phyloP scores from a whole-genome alignment of 192 early-diverging fungal species.

The Diversispora eburnea region DNA sequence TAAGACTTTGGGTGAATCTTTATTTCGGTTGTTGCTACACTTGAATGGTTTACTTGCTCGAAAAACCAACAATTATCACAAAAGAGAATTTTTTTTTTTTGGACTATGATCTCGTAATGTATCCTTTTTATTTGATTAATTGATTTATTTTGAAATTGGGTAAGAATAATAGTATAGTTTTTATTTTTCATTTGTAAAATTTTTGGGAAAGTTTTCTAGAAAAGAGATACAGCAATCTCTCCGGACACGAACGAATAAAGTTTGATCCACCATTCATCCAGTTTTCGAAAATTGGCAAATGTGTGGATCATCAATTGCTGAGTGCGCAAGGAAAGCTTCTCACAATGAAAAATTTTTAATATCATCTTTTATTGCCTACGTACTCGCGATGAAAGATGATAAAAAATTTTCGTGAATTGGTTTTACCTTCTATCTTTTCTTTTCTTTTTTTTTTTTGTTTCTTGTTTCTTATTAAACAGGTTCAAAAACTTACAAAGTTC shows the following conservation, averaged over 20 bases:
- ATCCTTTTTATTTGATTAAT: background rate
- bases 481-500: slow-evolving; percentile 92
- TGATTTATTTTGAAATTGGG: background rate
- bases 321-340: slow-evolving; percentile 16
- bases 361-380: background rate
- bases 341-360: background rate
- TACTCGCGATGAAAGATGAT: background rate
- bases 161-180: too few relatives aligned
- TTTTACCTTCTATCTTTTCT: slow-evolving; percentile 31
- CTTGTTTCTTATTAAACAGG: slow-evolving; percentile 26
- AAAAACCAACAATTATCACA: too few relatives aligned
- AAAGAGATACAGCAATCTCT: slow-evolving; percentile 36
- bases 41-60: too few relatives aligned
- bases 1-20: background rate
- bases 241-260: slow-evolving; percentile 51
- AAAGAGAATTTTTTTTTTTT: too few relatives aligned
- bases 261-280: slow-evolving; percentile 28
- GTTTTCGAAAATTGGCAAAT: background rate
- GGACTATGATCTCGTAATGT: too few relatives aligned
- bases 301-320: slow-evolving; percentile 18
- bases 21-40: background rate
- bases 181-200: background rate
- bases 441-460: slow-evolving; percentile 28
- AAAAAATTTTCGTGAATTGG: background rate
- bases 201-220: slow-evolving; percentile 6